Conservation (phyloP, 768 basidiomycete genomes). For the Phanerodontia chrysosporium region DNA sequence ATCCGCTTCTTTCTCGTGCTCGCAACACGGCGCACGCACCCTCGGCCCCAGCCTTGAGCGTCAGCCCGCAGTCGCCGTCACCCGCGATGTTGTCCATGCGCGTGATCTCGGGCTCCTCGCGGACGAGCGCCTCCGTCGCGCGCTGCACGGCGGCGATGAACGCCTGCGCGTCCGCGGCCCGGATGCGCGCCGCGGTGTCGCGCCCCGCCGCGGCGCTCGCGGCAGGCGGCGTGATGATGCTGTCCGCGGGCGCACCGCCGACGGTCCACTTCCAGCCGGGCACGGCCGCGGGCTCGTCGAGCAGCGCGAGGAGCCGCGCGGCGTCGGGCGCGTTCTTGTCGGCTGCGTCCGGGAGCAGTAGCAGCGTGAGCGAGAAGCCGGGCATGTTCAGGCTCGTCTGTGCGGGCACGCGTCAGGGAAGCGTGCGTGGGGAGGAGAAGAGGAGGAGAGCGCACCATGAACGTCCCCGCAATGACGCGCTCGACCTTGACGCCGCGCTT, state of each 20-base stretch:
- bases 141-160: constrained; percentile 54
- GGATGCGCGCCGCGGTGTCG: constrained; percentile 16
- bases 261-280: constrained; percentile 89
- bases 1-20: no score
- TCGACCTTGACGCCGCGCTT: constrained; percentile 51
- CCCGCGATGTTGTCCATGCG: constrained; percentile 88
- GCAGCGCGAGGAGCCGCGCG: constrained; percentile 48
- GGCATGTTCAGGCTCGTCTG: constrained; percentile 92
- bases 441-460: constrained; percentile 57
- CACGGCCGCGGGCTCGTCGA: constrained; percentile 62
- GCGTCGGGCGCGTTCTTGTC: constrained; percentile 35
- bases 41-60: constrained; percentile 70
- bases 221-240: constrained; percentile 2
- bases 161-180: constrained; percentile 38
- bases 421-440: not conserved
- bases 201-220: constrained; percentile 2
- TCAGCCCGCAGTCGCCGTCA: constrained; percentile 78
- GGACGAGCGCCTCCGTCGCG: constrained; percentile 64
- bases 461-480: constrained; percentile 72
- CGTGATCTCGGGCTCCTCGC: constrained; percentile 87
- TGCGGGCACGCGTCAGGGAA: not conserved
- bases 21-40: constrained; percentile 37
- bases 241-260: constrained; percentile 32
- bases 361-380: constrained; percentile 81
- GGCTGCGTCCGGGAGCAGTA: constrained; percentile 58